Conservation (phyloP, 75 land plant genomes). For the Picea glauca region DNA sequence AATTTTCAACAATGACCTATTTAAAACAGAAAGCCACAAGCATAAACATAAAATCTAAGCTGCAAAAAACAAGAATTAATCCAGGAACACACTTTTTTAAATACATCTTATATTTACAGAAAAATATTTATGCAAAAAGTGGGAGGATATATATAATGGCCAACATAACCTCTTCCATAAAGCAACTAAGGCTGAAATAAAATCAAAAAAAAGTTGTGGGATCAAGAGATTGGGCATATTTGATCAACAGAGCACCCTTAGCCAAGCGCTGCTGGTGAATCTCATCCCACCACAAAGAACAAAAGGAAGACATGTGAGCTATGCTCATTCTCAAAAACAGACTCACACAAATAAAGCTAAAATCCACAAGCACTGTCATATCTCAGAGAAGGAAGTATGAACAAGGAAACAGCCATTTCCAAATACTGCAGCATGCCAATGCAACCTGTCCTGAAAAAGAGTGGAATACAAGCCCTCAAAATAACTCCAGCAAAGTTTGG, state of each 20-base stretch:
- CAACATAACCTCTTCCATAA: not conserved
- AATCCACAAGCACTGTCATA: not conserved
- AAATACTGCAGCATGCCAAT: not conserved
- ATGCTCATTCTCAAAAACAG: not conserved
- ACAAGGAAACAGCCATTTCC: not conserved
- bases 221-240: not conserved
- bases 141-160: not conserved
- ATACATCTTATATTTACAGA: not conserved
- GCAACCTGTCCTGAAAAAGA: not conserved
- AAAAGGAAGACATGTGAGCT: not conserved
- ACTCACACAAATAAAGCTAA: not conserved
- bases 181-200: not conserved
- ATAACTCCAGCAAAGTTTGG: not conserved
- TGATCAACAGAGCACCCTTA: not conserved
- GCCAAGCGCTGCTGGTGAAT: not conserved
- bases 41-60: too few relatives aligned
- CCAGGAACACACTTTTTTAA: not conserved
- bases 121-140: not conserved
- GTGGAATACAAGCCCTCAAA: not conserved
- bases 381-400: not conserved
- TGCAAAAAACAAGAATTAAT: too few relatives aligned
- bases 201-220: not conserved
- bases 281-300: not conserved
- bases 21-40: too few relatives aligned
- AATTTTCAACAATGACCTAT: too few relatives aligned